Base-by-base conservation (phyloP, 2,329 filamentous ascomycete species). In the Cladosporium phlei region DNA sequence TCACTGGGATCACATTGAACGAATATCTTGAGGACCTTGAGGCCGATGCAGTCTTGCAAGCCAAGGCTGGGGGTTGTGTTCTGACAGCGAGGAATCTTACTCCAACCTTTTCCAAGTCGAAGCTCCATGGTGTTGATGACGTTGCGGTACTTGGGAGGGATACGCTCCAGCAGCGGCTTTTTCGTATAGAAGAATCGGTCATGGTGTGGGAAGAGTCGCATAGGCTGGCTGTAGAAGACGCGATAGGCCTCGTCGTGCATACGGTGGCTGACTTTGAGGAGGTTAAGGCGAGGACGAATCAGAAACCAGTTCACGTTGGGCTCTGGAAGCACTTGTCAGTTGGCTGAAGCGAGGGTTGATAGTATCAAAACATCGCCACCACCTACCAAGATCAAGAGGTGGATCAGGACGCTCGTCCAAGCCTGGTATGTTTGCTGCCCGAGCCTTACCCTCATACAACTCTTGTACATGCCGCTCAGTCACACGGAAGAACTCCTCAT, bases 21-120 rank as follows among this genome's bases (percentile, higher is more conserved):
- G 58, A 86, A 86, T 9, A 90, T 76, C 20, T 75, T 78, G 38
- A 90, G 62, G 11, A 70, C 71, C 22, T 75, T 72, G 16, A 85
- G 75, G 38, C 73, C 78, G 47, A 66, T 65, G 61, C 81, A 85
- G 40, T 86, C 80, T 1, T 62, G 55, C 5, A 90, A 71, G 0
- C 85, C 84, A 1, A 89, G 70, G 1, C 74, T 73, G 4, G 75
- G 68, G 53, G 82, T 82, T 10, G 87, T 80, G 1, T 80, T 78
- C 82, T 86, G 89, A 39, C 82, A 79, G 25, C 72, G 72, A 1
- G 86, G 86, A 11, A 86, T 85, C 48, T 77, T 77, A 51, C 72
- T 80, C 79, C 83, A 90, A 16, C 85, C 85, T 0, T 85, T 85
- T 0, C 86, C 86, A 0, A 90, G 70, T 2, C 85, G 78, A 44